Evolutionary conservation across 139 green algal species (phyloP).

Genomic region (Tetratostichococcus sp.): DNA sequence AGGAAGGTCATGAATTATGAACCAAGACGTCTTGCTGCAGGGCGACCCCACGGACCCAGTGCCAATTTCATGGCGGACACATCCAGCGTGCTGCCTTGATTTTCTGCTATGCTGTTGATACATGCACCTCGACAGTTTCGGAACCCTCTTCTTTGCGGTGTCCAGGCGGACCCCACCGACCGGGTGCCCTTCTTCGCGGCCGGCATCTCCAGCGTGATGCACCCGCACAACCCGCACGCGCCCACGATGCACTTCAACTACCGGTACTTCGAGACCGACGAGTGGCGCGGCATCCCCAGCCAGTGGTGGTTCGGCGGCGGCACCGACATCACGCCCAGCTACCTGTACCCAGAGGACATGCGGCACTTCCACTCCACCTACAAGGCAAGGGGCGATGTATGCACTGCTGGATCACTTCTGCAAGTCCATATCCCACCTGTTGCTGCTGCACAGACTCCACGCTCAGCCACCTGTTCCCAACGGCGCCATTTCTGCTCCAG

Average conservation of each 20-base stretch:
- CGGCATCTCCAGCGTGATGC: slow-evolving; percentile 96
- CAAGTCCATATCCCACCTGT: not conserved
- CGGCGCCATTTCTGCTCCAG: too few relatives aligned
- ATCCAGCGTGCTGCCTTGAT: too few relatives aligned
- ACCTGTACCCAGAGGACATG: slow-evolving; percentile 92
- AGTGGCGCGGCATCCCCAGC: slow-evolving; percentile 83
- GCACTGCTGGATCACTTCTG: too few relatives aligned
- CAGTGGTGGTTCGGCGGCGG: slow-evolving; percentile 99
- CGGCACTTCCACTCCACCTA: slow-evolving; percentile 95
- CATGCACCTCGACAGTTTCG: not conserved
- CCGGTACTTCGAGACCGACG: slow-evolving; percentile 43
- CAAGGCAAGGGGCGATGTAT: too few relatives aligned
- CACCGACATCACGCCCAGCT: slow-evolving; percentile 97
- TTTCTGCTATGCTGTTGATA: too few relatives aligned
- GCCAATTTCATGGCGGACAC: too few relatives aligned
- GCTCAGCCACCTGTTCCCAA: too few relatives aligned
- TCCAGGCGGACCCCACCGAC: slow-evolving; percentile 26
- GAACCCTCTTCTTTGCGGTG: not conserved
- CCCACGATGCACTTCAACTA: slow-evolving; percentile 99
- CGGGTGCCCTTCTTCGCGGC: slow-evolving; percentile 97
- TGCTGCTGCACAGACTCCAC: too few relatives aligned
- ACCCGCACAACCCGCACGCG: slow-evolving; percentile 92
- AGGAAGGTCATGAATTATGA: too few relatives aligned
- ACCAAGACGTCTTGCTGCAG: too few relatives aligned
- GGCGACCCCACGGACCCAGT: too few relatives aligned